phyloP scores from a whole-genome alignment of 176 grass and related monocot species.

The Cenchrus americanus region DNA sequence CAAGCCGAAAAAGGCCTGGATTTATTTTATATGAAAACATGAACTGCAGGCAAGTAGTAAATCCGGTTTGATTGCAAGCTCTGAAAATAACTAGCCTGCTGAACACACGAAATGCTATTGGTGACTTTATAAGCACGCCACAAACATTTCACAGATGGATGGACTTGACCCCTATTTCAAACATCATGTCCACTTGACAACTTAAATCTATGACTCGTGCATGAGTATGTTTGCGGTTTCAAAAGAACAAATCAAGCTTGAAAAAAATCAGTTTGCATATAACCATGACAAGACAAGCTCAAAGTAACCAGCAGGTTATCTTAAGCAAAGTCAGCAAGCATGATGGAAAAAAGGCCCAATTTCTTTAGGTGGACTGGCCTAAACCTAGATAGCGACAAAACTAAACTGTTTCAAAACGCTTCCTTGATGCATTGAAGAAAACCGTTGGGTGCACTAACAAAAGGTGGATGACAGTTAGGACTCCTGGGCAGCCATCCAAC shows the following conservation, averaged over 20 bases:
- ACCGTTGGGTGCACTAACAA: neutral
- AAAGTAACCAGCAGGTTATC: neutral
- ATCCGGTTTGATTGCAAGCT: neutral
- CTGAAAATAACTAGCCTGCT: neutral
- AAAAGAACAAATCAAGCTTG: neutral
- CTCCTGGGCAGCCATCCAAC: neutral
- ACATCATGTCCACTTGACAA: neutral
- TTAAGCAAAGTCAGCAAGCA: neutral
- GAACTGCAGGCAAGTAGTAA: neutral
- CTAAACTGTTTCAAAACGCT: neutral
- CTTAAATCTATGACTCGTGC: neutral
- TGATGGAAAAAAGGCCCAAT: neutral
- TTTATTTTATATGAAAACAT: neutral
- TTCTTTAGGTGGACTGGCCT: neutral
- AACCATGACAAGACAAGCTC: neutral
- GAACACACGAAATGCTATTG: neutral
- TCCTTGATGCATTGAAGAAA: conserved; percentile 31
- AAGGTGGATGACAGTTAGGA: neutral
- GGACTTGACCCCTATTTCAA: neutral
- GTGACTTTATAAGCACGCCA: conserved; percentile 7
- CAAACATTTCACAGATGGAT: conserved; percentile 6
- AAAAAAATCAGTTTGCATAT: neutral
- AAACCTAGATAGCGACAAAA: conserved; percentile 12
- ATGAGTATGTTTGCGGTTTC: neutral
- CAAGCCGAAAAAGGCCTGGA: neutral